Evolutionary conservation across 768 basidiomycete genomes (phyloP).

Genomic region (Pleurotus tuoliensis): DNA sequence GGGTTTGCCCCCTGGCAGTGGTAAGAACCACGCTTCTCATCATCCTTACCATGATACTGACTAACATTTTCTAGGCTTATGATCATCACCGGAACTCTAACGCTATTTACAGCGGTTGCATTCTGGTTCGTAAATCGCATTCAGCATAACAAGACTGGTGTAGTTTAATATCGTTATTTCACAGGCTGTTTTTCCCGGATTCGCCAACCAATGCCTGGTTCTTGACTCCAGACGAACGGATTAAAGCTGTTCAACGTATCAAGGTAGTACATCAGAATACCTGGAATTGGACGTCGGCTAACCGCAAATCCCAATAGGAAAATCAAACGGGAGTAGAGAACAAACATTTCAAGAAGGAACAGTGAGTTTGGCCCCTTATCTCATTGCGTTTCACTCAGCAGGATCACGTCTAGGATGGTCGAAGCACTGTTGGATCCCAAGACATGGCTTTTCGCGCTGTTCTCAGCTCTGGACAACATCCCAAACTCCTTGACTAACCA

Average conservation of each 20-base stretch:
- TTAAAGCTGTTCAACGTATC: slow-evolving; percentile 47
- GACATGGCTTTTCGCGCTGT: slow-evolving; percentile 74
- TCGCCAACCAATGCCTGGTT: slow-evolving; percentile 62
- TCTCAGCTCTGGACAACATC: slow-evolving; percentile 55
- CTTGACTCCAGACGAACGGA: slow-evolving; percentile 46
- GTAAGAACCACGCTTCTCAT: slow-evolving; percentile 22
- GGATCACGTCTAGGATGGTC: slow-evolving; percentile 43
- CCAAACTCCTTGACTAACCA: slow-evolving; percentile 69
- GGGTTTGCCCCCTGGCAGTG: slow-evolving; percentile 74
- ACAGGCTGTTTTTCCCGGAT: slow-evolving; percentile 56
- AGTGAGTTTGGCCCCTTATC: slow-evolving; percentile 41
- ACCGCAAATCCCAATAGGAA: slow-evolving; percentile 28
- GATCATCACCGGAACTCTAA: slow-evolving; percentile 63
- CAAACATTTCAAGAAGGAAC: slow-evolving; percentile 76
- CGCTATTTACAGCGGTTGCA: slow-evolving; percentile 43
- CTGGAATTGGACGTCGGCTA: too few species aligned
- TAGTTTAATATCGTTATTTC: slow-evolving; percentile 11
- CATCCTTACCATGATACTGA: neutral
- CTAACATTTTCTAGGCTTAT: slow-evolving; percentile 44
- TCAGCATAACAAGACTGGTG: neutral
- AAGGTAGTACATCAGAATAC: slow-evolving; percentile 33
- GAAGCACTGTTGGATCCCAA: slow-evolving; percentile 69
- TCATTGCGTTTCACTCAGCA: neutral
- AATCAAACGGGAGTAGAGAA: slow-evolving; percentile 84
- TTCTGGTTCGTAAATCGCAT: slow-evolving; percentile 45